Conservation (phyloP, 768 basidiomycete species). For the Leccinum disarticulatum region DNA sequence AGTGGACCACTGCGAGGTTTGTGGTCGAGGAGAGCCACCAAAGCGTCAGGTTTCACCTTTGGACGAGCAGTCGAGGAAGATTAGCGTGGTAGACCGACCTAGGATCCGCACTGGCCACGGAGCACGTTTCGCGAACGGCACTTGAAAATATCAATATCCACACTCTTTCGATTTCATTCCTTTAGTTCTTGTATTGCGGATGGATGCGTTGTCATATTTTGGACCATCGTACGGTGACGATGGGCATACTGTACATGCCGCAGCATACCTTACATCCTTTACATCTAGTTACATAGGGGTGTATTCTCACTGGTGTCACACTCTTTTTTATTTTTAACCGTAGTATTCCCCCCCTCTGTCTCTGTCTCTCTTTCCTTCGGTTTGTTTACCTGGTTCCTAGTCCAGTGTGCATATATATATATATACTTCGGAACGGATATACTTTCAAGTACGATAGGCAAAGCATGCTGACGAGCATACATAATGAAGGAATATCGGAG, state of each 20-base stretch:
- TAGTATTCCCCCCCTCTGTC: conserved; percentile 17
- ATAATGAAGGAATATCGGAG: conserved; percentile 11
- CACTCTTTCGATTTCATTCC: conserved; percentile 12
- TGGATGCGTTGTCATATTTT: conserved; percentile 15
- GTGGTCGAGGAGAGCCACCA: conserved; percentile 50
- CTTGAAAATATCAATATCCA: conserved; percentile 17
- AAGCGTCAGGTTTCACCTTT: conserved; percentile 9
- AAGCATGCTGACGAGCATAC: conserved; percentile 15
- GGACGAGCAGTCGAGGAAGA: conserved; percentile 25
- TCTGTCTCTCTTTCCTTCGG: conserved; percentile 11
- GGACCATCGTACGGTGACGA: conserved; percentile 14
- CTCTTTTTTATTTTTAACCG: conserved; percentile 25
- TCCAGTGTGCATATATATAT: conserved; percentile 29
- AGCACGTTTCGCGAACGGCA: conserved; percentile 57
- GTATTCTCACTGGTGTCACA: conserved; percentile 3
- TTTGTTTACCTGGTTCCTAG: conserved; percentile 29
- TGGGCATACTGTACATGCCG: conserved; percentile 11
- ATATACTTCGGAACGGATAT: conserved; percentile 23
- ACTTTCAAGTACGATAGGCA: conserved; percentile 18
- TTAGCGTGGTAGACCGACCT: conserved; percentile 58
- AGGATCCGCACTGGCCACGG: conserved; percentile 66
- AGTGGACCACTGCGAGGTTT: conserved; percentile 51
- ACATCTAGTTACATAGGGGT: conserved; percentile 14
- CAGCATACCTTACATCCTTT: conserved; percentile 12
- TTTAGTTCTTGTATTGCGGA: conserved; percentile 17